Base-by-base conservation (phyloP, 2,329 filamentous ascomycete genomes). In the Achaetomium macrosporum region DNA sequence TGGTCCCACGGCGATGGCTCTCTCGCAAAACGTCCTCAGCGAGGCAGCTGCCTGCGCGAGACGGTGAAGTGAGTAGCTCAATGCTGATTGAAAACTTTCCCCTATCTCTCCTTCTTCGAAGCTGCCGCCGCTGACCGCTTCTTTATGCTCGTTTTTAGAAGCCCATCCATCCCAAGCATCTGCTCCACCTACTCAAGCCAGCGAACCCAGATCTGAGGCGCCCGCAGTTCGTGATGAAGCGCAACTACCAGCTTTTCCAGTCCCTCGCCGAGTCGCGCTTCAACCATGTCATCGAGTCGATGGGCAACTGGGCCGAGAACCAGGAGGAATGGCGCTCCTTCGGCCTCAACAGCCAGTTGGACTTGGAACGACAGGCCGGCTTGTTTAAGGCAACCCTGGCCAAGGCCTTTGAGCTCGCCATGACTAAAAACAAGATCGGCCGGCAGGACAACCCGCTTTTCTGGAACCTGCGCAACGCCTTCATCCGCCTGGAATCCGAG, bases 391-490 rank as follows among this genome's bases (percentile, higher is more conserved):
- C 67, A 19, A 63, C 71, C 4, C 61, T 83, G 29, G 64, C 71
- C 17, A 66, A 69, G n/a, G 70, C 76, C 33, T 76, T 79, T 55
- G 57, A 66, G 0, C 57, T 76, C 51, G 78, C 79, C 19, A 58
- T 53, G 7, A 62, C 70, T 15, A 55, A 67, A 10, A 67, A 71
- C 25, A 58, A 65, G 12, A 70, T 69, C 2, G 63, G 65, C 2
- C 70, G 71, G 20, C 61, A 64, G 19, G 68, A 72, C 8, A 83
- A 83, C 58, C 77, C 77, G 0, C 64, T 83, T 1, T 83, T 82
- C 64, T 79, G 73, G 72, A 72, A 72, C 45, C 66, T 89, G 51
- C 78, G 80, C 54, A 74, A 79, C 49, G 78, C 80, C 2, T 88
- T 85, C 62, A 71, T 85, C 40, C 64, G 70, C 6, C 69, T 64